Base-by-base conservation (phyloP, 768 basidiomycete species). In the Amylocystis lapponica region DNA sequence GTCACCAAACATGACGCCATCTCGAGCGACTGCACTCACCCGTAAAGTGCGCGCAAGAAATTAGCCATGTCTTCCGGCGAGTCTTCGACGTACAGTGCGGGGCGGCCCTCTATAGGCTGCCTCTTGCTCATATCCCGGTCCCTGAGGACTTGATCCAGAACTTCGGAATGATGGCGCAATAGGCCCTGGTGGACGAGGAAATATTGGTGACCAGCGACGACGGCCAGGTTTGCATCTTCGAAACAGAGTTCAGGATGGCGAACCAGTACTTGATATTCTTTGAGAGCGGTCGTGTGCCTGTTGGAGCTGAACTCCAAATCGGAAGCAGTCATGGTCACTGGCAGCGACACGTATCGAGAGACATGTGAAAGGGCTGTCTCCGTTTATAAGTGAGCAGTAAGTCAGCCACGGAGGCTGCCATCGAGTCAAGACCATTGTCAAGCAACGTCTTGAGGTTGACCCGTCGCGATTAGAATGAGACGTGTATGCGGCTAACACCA, bases 111-210 rank as follows among this genome's bases (percentile, higher is more conserved):
- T n/a, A n/a, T n/a, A n/a, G n/a, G n/a, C n/a, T n/a, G n/a, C n/a
- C n/a, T n/a, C n/a, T n/a, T n/a, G n/a, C n/a, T n/a, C n/a, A n/a
- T n/a, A n/a, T n/a, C n/a, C n/a, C n/a, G n/a, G n/a, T n/a, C n/a
- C n/a, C n/a, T n/a, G 27, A 86, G 61, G n/a, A 61, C 41, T 38
- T 50, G 54, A 14, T 31, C 39, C 4, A 87, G 60, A 27, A 76
- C 68, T 1, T 56, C 52, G 0, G 86, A 88, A 52, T 85, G 84
- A 8, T 80, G 76, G 39, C 66, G 72, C 12, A 89, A 63, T 12
- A 87, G 61, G 11, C 83, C 81, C 49, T 66, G 67, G 57, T 88
- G 86, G 3, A 88, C 79, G 42, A 83, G 58, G 55, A 88, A 88
- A 55, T 83, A 86, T 42, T 64, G 66, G 2, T 63, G 53, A 5